Percentiles rank a stretch among this genome's conserved stretches.
phyloP scores from a whole-genome alignment of 345 rosid genomes.

The Lumnitzera littorea region DNA sequence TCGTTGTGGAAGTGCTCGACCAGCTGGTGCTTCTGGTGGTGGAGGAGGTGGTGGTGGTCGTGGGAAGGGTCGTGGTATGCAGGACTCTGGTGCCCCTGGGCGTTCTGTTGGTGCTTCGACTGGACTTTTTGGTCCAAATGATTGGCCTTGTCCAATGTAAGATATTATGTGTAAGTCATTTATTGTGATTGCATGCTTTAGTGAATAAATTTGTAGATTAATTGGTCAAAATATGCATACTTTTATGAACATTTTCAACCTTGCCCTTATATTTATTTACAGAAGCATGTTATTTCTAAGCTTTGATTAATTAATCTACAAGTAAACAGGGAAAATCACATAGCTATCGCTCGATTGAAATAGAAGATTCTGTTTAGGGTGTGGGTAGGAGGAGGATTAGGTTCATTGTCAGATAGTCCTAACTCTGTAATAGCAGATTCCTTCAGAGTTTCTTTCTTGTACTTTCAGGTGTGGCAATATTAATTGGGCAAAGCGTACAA shows the following conservation, averaged over 20 bases:
- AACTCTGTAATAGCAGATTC: not conserved
- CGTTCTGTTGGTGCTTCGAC: slow-evolving; percentile 51
- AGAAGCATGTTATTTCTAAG: too few species aligned
- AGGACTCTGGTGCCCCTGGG: slow-evolving; percentile 41
- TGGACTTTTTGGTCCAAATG: slow-evolving; percentile 96
- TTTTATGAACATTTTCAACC: too few species aligned
- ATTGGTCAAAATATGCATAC: too few species aligned
- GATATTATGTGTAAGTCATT: slow-evolving; percentile 13
- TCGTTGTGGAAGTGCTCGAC: slow-evolving; percentile 94
- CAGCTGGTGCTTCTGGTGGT: slow-evolving; percentile 76
- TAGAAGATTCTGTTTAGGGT: too few species aligned
- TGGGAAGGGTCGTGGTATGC: slow-evolving; percentile 73
- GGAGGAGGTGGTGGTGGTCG: slow-evolving; percentile 69
- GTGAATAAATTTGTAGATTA: too few species aligned
- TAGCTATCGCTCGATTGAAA: too few species aligned
- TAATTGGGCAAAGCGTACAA: slow-evolving; percentile 94
- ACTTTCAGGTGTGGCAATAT: slow-evolving; percentile 86
- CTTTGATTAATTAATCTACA: too few species aligned
- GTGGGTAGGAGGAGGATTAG: not conserved
- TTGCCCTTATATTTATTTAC: too few species aligned
- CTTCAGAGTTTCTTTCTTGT: not conserved
- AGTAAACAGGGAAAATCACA: too few species aligned
- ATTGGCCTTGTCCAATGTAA: slow-evolving; percentile 99
- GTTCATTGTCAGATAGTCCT: not conserved
- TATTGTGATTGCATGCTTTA: not conserved